These are phyloP conservation scores for Thielaviopsis musarum DNA, from an alignment of 2,329 filamentous ascomycete genomes.

Conservation along the genomic window DNA sequence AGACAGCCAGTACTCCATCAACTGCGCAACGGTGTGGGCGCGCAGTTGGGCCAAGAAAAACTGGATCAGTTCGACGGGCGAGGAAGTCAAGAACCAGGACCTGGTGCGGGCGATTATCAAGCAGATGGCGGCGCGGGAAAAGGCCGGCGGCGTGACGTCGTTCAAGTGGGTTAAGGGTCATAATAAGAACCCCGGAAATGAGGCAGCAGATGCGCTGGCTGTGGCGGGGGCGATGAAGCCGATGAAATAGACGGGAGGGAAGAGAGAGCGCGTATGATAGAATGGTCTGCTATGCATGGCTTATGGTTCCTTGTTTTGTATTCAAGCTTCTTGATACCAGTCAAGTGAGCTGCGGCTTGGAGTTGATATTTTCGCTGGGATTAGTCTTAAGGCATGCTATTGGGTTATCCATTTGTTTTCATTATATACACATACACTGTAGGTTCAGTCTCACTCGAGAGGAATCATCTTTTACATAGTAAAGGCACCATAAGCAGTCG, in stretches of 20 bases:
- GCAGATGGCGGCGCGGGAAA: constrained; percentile 52
- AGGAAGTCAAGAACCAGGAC: constrained; percentile 72
- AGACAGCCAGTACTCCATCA: constrained; percentile 84
- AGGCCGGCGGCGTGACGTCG: constrained; percentile 41
- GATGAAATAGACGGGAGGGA: not conserved
- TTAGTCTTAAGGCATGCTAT: no score
- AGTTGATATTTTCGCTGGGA: no score
- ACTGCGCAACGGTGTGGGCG: constrained; percentile 77
- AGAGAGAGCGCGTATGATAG: not conserved
- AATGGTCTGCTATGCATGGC: not conserved
- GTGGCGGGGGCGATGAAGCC: constrained; percentile 28
- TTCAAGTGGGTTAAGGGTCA: constrained; percentile 92
- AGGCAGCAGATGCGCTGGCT: constrained; percentile 63
- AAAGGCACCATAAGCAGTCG: no score
- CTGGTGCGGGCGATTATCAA: constrained; percentile 56
- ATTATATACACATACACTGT: no score
- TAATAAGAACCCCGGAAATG: constrained; percentile 53
- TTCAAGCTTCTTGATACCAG: no score
- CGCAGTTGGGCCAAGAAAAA: constrained; percentile 54
- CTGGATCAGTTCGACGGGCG: constrained; percentile 59
- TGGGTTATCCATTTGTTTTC: no score
- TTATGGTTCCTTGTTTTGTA: not conserved
- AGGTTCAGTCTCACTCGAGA: no score
- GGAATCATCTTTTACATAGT: no score
- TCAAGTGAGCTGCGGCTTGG: no score